phyloP scores from a whole-genome alignment of 2,329 filamentous ascomycete species.

The Trichoderma sp. region DNA sequence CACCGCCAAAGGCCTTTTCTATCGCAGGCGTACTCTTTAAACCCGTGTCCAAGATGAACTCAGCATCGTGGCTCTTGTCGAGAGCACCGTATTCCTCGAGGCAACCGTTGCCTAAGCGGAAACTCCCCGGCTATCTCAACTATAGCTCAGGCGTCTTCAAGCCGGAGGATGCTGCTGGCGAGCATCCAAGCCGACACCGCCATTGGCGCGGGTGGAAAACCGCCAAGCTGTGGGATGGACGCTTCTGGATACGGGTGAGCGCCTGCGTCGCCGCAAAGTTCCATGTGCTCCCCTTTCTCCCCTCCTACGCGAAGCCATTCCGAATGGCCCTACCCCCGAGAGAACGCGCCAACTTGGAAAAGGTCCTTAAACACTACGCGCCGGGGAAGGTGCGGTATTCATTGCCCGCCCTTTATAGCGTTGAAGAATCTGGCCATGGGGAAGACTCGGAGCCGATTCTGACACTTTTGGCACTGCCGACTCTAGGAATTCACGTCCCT shows the following conservation, averaged over 20 bases:
- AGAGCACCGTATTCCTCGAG: slow-evolving; percentile 45
- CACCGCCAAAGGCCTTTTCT: slow-evolving; percentile 40
- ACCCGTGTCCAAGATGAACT: slow-evolving; percentile 27
- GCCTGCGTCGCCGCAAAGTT: slow-evolving; percentile 42
- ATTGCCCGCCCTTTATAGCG: slow-evolving; percentile 52
- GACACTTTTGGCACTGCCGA: slow-evolving; percentile 52
- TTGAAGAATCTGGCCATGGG: slow-evolving; percentile 29
- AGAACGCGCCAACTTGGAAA: slow-evolving; percentile 36
- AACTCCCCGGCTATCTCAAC: slow-evolving; percentile 26
- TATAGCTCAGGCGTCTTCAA: slow-evolving; percentile 13
- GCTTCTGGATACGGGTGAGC: slow-evolving; percentile 57
- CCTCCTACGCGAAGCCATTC: slow-evolving; percentile 46
- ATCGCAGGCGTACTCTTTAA: slow-evolving; percentile 40
- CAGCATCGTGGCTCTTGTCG: slow-evolving; percentile 43
- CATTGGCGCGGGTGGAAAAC: slow-evolving; percentile 34
- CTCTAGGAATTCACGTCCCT: slow-evolving; percentile 47
- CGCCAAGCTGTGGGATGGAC: slow-evolving; percentile 52
- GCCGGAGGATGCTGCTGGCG: slow-evolving; percentile 8
- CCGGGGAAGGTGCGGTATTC: slow-evolving; percentile 55
- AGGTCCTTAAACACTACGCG: slow-evolving; percentile 47
- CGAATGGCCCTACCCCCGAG: slow-evolving; percentile 40
- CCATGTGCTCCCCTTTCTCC: slow-evolving; percentile 45
- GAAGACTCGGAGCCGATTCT: slow-evolving; percentile 26
- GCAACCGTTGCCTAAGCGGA: slow-evolving; percentile 31
- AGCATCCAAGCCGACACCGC: slow-evolving; percentile 14